Conservation (phyloP, 352 stramenopile genomes). For the Achlya hypogyna region DNA sequence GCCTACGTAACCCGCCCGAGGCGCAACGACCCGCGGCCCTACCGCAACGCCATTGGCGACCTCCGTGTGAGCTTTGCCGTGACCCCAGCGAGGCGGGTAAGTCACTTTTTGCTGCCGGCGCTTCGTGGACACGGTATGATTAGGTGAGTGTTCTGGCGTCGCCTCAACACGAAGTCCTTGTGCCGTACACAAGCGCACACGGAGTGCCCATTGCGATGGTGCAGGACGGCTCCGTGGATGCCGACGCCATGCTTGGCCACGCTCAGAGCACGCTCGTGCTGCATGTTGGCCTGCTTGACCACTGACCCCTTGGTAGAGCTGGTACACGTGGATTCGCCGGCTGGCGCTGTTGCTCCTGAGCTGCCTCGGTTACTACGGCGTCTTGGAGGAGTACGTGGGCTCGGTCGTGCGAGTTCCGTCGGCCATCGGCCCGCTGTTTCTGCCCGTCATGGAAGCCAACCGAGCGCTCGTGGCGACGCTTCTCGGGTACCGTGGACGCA, state of each 20-base stretch:
- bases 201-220: background rate
- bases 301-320: no score
- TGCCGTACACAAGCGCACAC: background rate
- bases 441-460: background rate
- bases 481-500: no score
- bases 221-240: background rate
- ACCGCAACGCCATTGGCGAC: background rate
- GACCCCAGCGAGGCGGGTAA: background rate
- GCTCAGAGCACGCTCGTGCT: background rate
- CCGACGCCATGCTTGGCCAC: background rate
- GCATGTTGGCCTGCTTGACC: background rate
- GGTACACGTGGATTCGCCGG: background rate
- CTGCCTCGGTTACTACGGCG: background rate
- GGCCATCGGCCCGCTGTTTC: background rate
- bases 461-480: background rate
- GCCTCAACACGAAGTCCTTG: background rate
- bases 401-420: background rate
- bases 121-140: background rate
- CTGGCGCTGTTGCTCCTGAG: background rate
- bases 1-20: background rate
- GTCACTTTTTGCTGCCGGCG: background rate
- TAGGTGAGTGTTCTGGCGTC: conserved; percentile 10
- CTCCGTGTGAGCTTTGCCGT: background rate
- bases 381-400: background rate
- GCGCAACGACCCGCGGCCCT: background rate